Evolutionary conservation across 805 yeast species (phyloP).

Genomic region (Yarrowia sp.): DNA sequence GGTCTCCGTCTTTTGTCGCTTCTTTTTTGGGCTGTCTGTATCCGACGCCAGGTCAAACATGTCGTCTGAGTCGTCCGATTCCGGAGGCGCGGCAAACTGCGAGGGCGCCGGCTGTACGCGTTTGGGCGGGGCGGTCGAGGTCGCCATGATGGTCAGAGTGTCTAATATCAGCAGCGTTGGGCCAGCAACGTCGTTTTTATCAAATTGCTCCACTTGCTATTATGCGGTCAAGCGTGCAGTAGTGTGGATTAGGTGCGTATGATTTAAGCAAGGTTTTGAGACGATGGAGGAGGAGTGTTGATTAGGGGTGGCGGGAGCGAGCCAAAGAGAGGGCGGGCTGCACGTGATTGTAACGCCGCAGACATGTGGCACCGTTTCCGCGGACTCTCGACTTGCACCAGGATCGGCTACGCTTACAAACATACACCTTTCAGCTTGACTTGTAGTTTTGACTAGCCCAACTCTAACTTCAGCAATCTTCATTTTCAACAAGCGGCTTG

Average conservation of each 20-base stretch:
- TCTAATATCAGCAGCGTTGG: not conserved
- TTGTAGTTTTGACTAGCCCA: not conserved
- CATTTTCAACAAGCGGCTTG: not conserved
- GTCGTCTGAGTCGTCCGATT: conserved; percentile 32
- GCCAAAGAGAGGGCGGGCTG: not conserved
- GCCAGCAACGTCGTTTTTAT: not conserved
- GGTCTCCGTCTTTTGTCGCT: not conserved
- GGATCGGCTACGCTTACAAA: not conserved
- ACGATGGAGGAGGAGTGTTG: not conserved
- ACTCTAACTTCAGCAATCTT: conserved; percentile 11
- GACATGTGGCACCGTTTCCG: no score
- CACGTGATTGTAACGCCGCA: not conserved
- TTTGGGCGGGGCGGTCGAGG: not conserved
- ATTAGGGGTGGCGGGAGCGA: not conserved
- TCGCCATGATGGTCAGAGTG: not conserved
- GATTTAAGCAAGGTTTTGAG: conserved; percentile 13
- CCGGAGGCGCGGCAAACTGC: not conserved
- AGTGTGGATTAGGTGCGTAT: conserved; percentile 13
- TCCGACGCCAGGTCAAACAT: conserved; percentile 32
- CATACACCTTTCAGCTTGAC: not conserved
- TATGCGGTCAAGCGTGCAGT: conserved; percentile 7
- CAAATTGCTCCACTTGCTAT: conserved; percentile 17
- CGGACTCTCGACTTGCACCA: no score
- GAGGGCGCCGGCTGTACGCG: not conserved
- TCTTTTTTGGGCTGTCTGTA: not conserved